Conservation (phyloP, 495 filamentous ascomycete genomes). For the Margaritispora aquatica region DNA sequence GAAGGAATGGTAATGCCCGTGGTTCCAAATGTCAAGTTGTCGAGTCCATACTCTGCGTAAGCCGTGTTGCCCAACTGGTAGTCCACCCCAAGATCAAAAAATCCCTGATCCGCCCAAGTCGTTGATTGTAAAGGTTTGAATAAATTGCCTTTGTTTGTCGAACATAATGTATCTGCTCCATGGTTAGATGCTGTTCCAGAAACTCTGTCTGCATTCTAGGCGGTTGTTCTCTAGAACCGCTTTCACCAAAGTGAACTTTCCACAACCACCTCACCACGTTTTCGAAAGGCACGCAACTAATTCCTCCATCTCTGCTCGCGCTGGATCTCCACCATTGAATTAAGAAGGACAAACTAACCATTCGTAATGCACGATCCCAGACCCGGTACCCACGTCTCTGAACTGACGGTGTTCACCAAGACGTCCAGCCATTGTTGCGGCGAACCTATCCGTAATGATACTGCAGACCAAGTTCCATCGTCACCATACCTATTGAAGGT, state of each 20-base stretch:
- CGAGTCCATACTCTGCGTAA: slow-evolving; percentile 54
- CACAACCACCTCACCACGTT: not conserved
- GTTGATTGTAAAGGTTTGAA: slow-evolving; percentile 44
- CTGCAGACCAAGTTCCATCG: slow-evolving; percentile 46
- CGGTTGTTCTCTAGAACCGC: not conserved
- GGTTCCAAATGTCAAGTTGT: slow-evolving; percentile 42
- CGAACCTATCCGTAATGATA: slow-evolving; percentile 50
- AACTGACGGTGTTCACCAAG: slow-evolving; percentile 47
- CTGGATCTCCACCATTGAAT: too few species aligned
- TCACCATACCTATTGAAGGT: slow-evolving; percentile 34
- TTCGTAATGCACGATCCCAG: not conserved
- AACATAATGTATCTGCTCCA: slow-evolving; percentile 19
- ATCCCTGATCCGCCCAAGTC: slow-evolving; percentile 49
- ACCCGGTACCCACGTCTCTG: slow-evolving; percentile 46
- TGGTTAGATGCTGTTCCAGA: not conserved
- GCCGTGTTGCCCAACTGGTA: slow-evolving; percentile 41
- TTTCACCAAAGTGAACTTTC: not conserved
- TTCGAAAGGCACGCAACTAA: not conserved
- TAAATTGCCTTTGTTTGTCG: slow-evolving; percentile 42
- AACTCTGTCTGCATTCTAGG: not conserved
- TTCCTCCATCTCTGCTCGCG: not conserved
- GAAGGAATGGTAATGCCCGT: slow-evolving; percentile 32
- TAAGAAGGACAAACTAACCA: not conserved
- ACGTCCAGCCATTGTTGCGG: slow-evolving; percentile 50
- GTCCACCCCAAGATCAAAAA: slow-evolving; percentile 48